Evolutionary conservation across 202 grass and related monocot species (phyloP).

Genomic region (Digitaria exilis): DNA sequence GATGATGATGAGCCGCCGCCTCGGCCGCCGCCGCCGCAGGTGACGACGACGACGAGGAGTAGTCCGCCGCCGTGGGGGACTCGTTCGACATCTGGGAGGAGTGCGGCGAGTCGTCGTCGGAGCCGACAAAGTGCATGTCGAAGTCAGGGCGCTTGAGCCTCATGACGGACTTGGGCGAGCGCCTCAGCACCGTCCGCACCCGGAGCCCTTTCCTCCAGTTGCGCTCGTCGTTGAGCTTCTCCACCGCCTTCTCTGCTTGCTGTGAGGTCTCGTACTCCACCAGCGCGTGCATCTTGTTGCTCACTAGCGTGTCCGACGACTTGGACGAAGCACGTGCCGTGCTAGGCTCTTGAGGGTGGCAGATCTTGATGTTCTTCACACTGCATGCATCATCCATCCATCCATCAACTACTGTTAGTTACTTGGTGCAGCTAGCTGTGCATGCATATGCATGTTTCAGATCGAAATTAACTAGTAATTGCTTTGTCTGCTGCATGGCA

Average conservation of each 20-base stretch:
- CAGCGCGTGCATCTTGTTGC: constrained; percentile 78
- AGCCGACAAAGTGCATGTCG: constrained; percentile 60
- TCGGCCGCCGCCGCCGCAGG: neutral
- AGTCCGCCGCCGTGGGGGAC: constrained; percentile 35
- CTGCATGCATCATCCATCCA: too few relatives aligned
- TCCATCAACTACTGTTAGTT: too few relatives aligned
- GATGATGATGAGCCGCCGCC: too few relatives aligned
- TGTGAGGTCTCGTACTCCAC: constrained; percentile 75
- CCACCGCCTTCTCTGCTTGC: constrained; percentile 78
- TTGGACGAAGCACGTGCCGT: constrained; percentile 73
- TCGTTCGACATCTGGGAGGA: constrained; percentile 54
- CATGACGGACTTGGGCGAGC: constrained; percentile 76
- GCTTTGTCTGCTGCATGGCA: too few relatives aligned
- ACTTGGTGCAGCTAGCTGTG: too few relatives aligned
- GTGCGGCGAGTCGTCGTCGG: constrained; percentile 69
- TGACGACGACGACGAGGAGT: constrained; percentile 29
- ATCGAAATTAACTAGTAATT: too few relatives aligned
- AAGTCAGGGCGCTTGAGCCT: constrained; percentile 64
- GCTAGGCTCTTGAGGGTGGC: constrained; percentile 79
- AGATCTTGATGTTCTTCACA: constrained; percentile 86
- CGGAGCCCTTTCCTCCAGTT: constrained; percentile 86
- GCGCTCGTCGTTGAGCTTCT: constrained; percentile 75
- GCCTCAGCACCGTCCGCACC: constrained; percentile 62
- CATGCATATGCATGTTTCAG: too few relatives aligned
- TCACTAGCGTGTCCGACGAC: constrained; percentile 67